Conservation (phyloP, 2,329 filamentous ascomycete genomes). For the Botryotinia calthae region DNA sequence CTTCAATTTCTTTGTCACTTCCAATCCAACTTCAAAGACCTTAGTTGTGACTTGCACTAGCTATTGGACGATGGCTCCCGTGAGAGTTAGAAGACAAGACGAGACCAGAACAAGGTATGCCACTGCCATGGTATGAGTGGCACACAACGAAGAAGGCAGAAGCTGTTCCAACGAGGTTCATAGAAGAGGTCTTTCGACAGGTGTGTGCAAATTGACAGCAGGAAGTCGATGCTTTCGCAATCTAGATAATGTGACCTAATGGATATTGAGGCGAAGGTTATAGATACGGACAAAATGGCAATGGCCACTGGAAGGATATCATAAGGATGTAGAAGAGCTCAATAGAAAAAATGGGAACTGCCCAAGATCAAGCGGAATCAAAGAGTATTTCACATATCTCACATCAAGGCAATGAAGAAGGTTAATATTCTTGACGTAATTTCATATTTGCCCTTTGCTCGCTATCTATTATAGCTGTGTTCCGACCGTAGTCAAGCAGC, state of each 20-base stretch:
- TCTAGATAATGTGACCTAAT: no score
- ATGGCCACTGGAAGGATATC: not conserved
- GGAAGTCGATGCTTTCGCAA: no score
- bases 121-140: not conserved
- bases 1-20: not conserved
- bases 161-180: no score
- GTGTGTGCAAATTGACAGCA: no score
- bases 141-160: no score
- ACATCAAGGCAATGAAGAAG: not conserved
- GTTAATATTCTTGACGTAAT: not conserved
- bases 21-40: not conserved
- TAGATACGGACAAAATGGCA: no score
- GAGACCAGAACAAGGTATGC: not conserved
- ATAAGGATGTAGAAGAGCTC: no score
- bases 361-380: not conserved
- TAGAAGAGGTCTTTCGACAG: no score
- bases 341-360: not conserved
- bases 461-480: constrained; percentile 16
- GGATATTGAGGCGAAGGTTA: no score
- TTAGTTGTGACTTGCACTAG: not conserved
- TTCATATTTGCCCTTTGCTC: constrained; percentile 12
- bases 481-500: constrained; percentile 6
- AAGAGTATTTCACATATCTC: not conserved
- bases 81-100: not conserved
- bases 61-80: not conserved